These are phyloP conservation scores for Malus hybrid DNA, from an alignment of 331 rosid genomes.

Conservation along the genomic window DNA sequence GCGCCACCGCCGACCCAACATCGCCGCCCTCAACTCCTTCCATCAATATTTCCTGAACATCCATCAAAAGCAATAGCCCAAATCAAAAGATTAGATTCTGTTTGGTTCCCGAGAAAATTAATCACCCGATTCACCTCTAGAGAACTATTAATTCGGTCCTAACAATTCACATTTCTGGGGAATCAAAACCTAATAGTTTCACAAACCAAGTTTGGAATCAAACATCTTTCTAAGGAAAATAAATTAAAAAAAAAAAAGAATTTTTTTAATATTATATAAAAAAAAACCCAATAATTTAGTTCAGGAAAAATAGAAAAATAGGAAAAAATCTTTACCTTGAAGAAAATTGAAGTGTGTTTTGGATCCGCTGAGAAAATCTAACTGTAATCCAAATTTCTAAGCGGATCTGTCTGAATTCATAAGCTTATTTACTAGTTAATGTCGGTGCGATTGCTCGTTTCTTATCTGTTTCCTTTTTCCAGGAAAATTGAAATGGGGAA, in stretches of 20 bases:
- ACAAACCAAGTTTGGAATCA: background rate
- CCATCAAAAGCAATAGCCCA: background rate
- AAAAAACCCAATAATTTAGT: background rate
- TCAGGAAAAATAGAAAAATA: no score
- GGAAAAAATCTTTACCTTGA: background rate
- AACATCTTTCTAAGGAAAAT: background rate
- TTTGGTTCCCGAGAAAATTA: background rate
- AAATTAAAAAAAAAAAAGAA: background rate
- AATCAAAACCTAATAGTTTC: background rate
- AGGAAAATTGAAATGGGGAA: background rate
- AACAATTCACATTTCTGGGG: background rate
- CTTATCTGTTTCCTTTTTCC: background rate
- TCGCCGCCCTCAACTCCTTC: conserved; percentile 48
- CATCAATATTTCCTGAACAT: conserved; percentile 28
- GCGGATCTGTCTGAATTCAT: background rate
- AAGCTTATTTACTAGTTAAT: background rate
- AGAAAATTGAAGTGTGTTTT: background rate
- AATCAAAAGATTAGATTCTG: background rate
- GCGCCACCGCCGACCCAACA: conserved; percentile 31
- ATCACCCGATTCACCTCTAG: background rate
- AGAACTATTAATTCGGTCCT: background rate
- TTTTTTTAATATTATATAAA: background rate
- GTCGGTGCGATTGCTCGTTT: background rate
- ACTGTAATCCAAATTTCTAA: background rate
- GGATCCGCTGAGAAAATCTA: background rate